phyloP scores from a whole-genome alignment of 139 green algal species.

The Haematococcus lacustris region DNA sequence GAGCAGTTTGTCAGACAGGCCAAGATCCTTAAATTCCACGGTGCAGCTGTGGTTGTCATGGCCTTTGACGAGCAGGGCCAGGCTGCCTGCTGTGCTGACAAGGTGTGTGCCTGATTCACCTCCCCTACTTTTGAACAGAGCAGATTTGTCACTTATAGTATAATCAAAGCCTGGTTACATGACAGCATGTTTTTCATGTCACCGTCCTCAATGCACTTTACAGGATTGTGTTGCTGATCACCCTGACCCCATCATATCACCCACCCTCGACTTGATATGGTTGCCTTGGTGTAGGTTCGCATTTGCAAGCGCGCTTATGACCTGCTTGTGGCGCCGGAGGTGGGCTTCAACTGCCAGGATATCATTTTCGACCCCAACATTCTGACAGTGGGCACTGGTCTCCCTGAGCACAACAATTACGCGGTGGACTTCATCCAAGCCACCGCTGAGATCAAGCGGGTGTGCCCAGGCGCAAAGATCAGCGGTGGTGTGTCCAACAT shows the following conservation, averaged over 20 bases:
- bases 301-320: conserved; percentile 93
- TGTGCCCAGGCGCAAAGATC: conserved; percentile 93
- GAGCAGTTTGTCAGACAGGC: conserved; percentile 83
- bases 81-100: conserved; percentile 65
- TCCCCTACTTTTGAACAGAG: no score
- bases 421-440: conserved; percentile 96
- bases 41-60: conserved; percentile 96
- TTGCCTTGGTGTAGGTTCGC: conserved; percentile 58
- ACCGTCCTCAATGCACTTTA: no score
- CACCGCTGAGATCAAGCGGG: conserved; percentile 85
- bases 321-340: conserved; percentile 91
- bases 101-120: no score
- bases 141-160: no score
- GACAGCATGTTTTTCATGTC: no score
- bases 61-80: conserved; percentile 94
- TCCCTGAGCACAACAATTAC: conserved; percentile 99
- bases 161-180: no score
- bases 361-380: conserved; percentile 99
- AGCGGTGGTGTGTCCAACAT: conserved; percentile 96
- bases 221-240: no score
- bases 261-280: no score
- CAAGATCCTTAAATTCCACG: conserved; percentile 73
- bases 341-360: conserved; percentile 91
- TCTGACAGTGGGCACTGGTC: conserved; percentile 91
- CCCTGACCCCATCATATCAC: no score